Base-by-base conservation (phyloP, 371 early-diverging fungal species). In the Mortierella sp. region DNA sequence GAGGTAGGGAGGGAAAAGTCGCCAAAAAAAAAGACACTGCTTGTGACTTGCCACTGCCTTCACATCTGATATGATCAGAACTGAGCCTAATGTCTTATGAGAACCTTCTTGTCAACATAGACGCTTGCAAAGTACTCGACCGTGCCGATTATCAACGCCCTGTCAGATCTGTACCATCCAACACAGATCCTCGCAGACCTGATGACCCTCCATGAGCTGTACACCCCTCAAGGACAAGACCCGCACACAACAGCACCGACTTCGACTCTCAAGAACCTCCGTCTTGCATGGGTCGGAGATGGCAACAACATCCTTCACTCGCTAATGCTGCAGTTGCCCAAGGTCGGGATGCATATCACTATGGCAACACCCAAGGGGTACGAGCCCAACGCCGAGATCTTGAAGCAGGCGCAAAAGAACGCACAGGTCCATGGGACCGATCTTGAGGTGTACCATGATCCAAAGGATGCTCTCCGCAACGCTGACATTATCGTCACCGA, bases 271-370 rank as follows among this genome's bases (percentile, higher is more conserved):
- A 90, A 90, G 24, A 94, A 94, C 0, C 87, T 96, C 21, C 93
- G 92, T 44, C 93, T 98, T 26, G 97, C 98, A 19, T 99, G 98
- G 98, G 94, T 99, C 10, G 99, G 99, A 71, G 99, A 99, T 87
- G 95, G 96, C 43, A 99, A 99, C 90, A 99, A 99, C 88, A 96
- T 99, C 50, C 88, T 97, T 37, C 95, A 97, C 82, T 96, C 97
- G 79, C 91, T 98, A 82, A 88, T 98, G 76, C 92, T 96, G 11
- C 92, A 97, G 11, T 90, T 97, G 81, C 98, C 98, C 48, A 96
- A 98, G 80, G 88, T 96, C 61, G 98, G 98, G 13, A 91, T 97
- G 79, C 88, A 92, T 78, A 89, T 98, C 71, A 82, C 92, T 31
- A 95, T 96, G 64, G 97, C 98, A 50, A 97, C 96, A 5, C 99